Percentiles rank a stretch among this genome's conserved stretches.
Evolutionary conservation across 139 green algal genomes (phyloP).

Genomic region (Nannochloris sp.): DNA sequence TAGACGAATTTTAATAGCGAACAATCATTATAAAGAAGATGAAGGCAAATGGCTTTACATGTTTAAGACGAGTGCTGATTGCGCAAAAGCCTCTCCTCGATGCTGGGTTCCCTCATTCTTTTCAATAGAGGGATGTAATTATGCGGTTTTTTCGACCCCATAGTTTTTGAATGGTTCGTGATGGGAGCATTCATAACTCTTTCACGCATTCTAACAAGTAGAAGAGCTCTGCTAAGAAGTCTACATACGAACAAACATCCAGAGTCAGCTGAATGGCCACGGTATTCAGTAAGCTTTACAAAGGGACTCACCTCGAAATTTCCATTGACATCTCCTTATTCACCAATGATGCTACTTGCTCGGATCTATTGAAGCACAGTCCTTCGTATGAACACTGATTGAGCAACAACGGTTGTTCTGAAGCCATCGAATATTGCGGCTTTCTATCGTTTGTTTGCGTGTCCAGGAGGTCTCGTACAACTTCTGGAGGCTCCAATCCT

Average conservation of each 20-base stretch:
- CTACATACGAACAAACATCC: no score
- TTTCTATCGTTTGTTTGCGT: conserved; percentile 47
- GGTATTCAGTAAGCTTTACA: background rate
- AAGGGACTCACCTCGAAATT: conserved; percentile 9
- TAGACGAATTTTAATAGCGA: background rate
- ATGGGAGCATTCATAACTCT: background rate
- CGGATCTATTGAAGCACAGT: conserved; percentile 14
- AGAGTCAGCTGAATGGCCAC: no score
- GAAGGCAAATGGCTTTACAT: no score
- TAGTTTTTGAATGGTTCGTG: background rate
- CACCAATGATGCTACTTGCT: conserved; percentile 8
- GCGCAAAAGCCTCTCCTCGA: background rate
- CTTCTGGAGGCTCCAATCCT: conserved; percentile 54
- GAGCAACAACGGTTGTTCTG: conserved; percentile 72
- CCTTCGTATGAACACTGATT: conserved; percentile 45
- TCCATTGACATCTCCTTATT: conserved; percentile 6
- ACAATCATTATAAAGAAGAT: no score
- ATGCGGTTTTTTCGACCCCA: background rate
- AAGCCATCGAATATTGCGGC: conserved; percentile 70
- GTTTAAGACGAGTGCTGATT: no score
- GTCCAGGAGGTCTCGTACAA: conserved; percentile 71
- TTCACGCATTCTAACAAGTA: background rate
- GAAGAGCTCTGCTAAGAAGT: no score
- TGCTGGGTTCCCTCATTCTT: background rate
- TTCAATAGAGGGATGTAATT: background rate